These are phyloP conservation scores for Boletus rubropictus DNA, from an alignment of 768 basidiomycete species.

Conservation along the genomic window DNA sequence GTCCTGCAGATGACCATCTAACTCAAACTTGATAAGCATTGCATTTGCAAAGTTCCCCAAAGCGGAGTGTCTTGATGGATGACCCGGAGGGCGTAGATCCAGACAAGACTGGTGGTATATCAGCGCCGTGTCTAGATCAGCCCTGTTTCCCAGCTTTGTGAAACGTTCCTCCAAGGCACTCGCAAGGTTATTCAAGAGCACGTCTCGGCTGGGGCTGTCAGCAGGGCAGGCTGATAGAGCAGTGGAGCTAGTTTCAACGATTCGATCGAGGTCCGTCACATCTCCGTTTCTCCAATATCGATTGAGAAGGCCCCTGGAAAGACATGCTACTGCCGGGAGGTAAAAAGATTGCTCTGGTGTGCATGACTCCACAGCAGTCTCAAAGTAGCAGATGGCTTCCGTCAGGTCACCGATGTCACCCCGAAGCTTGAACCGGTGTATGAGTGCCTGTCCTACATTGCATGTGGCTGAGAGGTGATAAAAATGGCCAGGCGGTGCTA, in stretches of 20 bases:
- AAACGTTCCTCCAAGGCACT: slow-evolving; percentile 17
- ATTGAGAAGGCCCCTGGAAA: slow-evolving; percentile 16
- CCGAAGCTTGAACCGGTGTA: slow-evolving; percentile 18
- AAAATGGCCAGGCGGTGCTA: slow-evolving; percentile 19
- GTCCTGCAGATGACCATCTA: slow-evolving; percentile 19
- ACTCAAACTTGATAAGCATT: slow-evolving; percentile 20
- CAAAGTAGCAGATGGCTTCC: slow-evolving; percentile 15
- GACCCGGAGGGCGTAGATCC: slow-evolving; percentile 19
- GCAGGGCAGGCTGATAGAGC: slow-evolving; percentile 5
- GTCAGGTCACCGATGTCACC: slow-evolving; percentile 18
- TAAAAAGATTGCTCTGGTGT: slow-evolving; percentile 12
- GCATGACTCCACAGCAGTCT: slow-evolving; percentile 10
- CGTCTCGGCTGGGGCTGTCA: slow-evolving; percentile 12
- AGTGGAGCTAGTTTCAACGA: slow-evolving; percentile 11
- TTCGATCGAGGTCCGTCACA: slow-evolving; percentile 12
- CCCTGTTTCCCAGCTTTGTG: slow-evolving; percentile 5
- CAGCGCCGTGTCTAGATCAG: slow-evolving; percentile 19
- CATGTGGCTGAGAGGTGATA: slow-evolving; percentile 11
- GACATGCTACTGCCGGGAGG: slow-evolving; percentile 13
- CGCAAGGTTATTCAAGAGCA: slow-evolving; percentile 20
- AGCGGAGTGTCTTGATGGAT: slow-evolving; percentile 6
- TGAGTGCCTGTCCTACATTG: slow-evolving; percentile 17
- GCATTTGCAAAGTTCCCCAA: slow-evolving; percentile 21
- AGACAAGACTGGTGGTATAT: slow-evolving; percentile 13
- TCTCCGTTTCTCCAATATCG: slow-evolving; percentile 19